Conservation (phyloP, 2,329 filamentous ascomycete species). For the Sarocladium brachiariae region DNA sequence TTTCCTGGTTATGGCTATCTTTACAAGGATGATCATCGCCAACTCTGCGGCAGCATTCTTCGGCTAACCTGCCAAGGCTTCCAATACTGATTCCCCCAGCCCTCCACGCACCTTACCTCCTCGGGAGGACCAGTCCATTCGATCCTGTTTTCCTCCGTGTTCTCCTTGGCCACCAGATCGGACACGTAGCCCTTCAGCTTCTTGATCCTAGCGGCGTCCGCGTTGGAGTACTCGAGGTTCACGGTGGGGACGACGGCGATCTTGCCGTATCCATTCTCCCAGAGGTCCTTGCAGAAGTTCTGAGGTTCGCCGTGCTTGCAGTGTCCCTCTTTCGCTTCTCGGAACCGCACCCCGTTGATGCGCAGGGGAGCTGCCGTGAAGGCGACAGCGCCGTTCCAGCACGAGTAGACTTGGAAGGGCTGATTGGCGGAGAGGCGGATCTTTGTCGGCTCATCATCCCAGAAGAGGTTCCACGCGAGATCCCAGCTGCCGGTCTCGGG, state of each 20-base stretch:
- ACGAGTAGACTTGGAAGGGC: constrained; percentile 54
- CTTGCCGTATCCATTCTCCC: constrained; percentile 39
- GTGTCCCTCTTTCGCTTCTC: constrained; percentile 20
- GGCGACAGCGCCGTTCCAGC: constrained; percentile 51
- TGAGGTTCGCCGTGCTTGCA: constrained; percentile 33
- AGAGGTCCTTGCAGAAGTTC: constrained; percentile 17
- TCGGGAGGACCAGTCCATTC: constrained; percentile 40
- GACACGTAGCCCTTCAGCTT: constrained; percentile 35
- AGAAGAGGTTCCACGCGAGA: constrained; percentile 44
- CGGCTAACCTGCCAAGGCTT: constrained; percentile 25
- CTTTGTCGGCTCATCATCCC: constrained; percentile 34
- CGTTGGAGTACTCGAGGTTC: constrained; percentile 47
- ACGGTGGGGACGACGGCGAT: constrained; percentile 51
- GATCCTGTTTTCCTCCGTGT: constrained; percentile 25
- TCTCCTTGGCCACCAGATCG: constrained; percentile 27
- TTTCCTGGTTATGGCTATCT: too few relatives aligned
- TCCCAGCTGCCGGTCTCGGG: constrained; percentile 42
- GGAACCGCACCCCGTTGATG: constrained; percentile 39
- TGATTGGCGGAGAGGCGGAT: constrained; percentile 24
- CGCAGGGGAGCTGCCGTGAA: constrained; percentile 41
- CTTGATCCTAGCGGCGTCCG: constrained; percentile 39
- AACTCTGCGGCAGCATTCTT: neutral
- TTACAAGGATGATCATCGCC: too few relatives aligned
- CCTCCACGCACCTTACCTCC: constrained; percentile 41
- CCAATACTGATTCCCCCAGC: constrained; percentile 34